These are phyloP conservation scores for Schwanniomyces pseudopolymorphus DNA, from an alignment of 805 yeast species.

Conservation along the genomic window DNA sequence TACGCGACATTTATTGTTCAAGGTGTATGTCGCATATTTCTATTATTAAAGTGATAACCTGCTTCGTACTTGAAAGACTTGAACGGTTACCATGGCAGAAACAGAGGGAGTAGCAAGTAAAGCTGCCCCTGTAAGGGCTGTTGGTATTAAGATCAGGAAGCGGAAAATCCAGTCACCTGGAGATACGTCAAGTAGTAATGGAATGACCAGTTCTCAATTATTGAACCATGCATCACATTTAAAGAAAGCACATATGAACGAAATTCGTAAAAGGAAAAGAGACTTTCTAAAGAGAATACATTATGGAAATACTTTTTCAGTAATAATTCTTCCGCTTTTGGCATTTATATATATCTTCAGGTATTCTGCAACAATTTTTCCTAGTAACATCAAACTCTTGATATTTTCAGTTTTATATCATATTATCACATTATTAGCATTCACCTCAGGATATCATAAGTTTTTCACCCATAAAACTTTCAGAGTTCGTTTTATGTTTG, in stretches of 20 bases:
- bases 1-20: no score
- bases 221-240: slow-evolving; percentile 23
- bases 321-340: slow-evolving; percentile 32
- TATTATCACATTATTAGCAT: slow-evolving; percentile 37
- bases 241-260: slow-evolving; percentile 31
- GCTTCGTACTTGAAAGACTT: not conserved
- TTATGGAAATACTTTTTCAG: slow-evolving; percentile 31
- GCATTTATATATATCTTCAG: slow-evolving; percentile 26
- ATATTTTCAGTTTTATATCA: slow-evolving; percentile 32
- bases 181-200: not conserved
- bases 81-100: slow-evolving; percentile 8
- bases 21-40: no score
- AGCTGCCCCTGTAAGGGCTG: not conserved
- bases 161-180: slow-evolving; percentile 15
- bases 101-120: not conserved
- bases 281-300: slow-evolving; percentile 38
- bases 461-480: slow-evolving; percentile 42
- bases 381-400: slow-evolving; percentile 23
- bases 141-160: slow-evolving; percentile 16
- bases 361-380: slow-evolving; percentile 31
- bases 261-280: slow-evolving; percentile 33
- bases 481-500: slow-evolving; percentile 22
- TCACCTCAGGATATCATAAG: slow-evolving; percentile 44
- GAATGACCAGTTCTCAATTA: slow-evolving; percentile 11
- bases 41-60: not conserved